Percentiles rank a stretch among this genome's conserved stretches.
phyloP scores from a whole-genome alignment of 805 yeast species.

The Yamadazyma laniorum region DNA sequence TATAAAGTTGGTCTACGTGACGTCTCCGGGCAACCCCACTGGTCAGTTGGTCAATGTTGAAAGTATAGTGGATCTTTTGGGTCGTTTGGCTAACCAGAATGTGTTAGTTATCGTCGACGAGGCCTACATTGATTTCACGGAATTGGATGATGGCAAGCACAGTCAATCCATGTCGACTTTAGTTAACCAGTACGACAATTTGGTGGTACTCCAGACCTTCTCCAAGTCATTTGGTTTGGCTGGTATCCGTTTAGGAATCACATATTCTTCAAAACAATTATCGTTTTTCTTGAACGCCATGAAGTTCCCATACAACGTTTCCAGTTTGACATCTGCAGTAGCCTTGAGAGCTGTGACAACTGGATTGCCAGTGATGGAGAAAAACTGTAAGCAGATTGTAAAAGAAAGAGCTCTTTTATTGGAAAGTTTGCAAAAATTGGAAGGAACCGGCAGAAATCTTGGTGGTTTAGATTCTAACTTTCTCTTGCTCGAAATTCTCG shows the following conservation, averaged over 20 bases:
- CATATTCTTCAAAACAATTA: constrained; percentile 61
- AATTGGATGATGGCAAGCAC: constrained; percentile 9
- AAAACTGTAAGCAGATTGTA: constrained; percentile 48
- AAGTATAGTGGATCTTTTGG: constrained; percentile 37
- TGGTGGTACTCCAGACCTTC: constrained; percentile 86
- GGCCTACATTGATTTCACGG: constrained; percentile 84
- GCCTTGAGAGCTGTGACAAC: constrained; percentile 69
- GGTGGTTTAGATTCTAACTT: constrained; percentile 91
- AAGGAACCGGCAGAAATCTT: constrained; percentile 67
- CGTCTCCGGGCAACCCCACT: constrained; percentile 98
- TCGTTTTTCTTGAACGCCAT: constrained; percentile 75
- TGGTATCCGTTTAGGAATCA: constrained; percentile 85
- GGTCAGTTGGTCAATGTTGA: constrained; percentile 57
- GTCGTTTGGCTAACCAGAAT: constrained; percentile 55
- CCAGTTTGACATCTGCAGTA: constrained; percentile 71
- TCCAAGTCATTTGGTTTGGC: constrained; percentile 97
- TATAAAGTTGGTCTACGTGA: constrained; percentile 76
- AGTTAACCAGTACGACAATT: constrained; percentile 77
- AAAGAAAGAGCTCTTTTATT: constrained; percentile 57
- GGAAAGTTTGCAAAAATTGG: constrained; percentile 50
- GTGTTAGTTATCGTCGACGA: constrained; percentile 89
- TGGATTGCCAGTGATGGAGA: constrained; percentile 60
- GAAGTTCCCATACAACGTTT: constrained; percentile 95
- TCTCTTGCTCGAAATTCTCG: constrained; percentile 68
- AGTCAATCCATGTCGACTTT: constrained; percentile 62